These are phyloP conservation scores for Darksidea phi DNA, from an alignment of 495 filamentous ascomycete species.

Conservation along the genomic window DNA sequence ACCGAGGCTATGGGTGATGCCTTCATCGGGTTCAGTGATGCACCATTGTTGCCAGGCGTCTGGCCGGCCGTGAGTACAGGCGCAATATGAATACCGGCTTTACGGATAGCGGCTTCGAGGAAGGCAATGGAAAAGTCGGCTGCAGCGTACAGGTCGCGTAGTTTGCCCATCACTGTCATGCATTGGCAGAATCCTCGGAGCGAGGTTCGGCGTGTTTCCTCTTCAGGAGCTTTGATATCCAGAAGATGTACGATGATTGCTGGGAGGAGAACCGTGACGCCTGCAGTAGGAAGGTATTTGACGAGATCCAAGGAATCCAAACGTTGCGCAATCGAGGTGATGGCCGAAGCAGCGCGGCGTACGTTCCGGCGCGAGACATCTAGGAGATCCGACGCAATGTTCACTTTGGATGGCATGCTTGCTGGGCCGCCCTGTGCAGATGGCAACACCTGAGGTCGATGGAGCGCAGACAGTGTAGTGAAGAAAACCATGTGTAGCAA, in stretches of 20 bases:
- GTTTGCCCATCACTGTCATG: slow-evolving; percentile 76
- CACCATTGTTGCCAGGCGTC: not conserved
- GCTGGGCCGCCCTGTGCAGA: slow-evolving; percentile 50
- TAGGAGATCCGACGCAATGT: slow-evolving; percentile 58
- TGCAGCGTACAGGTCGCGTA: slow-evolving; percentile 81
- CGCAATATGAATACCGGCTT: slow-evolving; percentile 64
- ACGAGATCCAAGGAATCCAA: slow-evolving; percentile 68
- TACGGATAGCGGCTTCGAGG: slow-evolving; percentile 78
- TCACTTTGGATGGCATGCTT: slow-evolving; percentile 53
- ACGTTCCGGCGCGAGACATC: slow-evolving; percentile 79
- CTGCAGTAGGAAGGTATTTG: slow-evolving; percentile 77
- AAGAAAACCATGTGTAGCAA: slow-evolving; percentile 87
- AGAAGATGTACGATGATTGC: slow-evolving; percentile 89
- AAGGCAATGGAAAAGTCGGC: slow-evolving; percentile 85
- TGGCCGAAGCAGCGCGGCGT: slow-evolving; percentile 72
- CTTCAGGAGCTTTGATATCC: slow-evolving; percentile 77
- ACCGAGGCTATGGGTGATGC: slow-evolving; percentile 36
- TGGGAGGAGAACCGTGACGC: slow-evolving; percentile 83
- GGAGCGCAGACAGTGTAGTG: slow-evolving; percentile 81
- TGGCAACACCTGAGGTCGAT: slow-evolving; percentile 82
- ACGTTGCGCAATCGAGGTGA: slow-evolving; percentile 73
- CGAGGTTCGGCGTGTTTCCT: slow-evolving; percentile 63
- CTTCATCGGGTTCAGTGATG: slow-evolving; percentile 6
- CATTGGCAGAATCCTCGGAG: slow-evolving; percentile 78
- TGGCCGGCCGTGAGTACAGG: not conserved